These are phyloP conservation scores for Xylogone sp. DNA, from an alignment of 2,329 filamentous ascomycete species.

Conservation along the genomic window DNA sequence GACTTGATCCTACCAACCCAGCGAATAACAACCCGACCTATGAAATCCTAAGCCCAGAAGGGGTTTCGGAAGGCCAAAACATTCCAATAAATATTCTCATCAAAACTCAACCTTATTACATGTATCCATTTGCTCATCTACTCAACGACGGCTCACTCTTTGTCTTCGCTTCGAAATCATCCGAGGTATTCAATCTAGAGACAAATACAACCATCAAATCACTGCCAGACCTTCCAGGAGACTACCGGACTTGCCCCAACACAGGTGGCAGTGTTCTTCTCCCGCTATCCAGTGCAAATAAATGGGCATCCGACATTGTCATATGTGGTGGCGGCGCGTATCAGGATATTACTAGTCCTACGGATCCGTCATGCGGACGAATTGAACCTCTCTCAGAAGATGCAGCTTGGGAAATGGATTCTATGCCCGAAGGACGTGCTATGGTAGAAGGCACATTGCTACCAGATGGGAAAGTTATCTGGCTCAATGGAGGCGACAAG, in stretches of 20 bases:
- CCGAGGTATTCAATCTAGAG: conserved; percentile 50
- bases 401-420: conserved; percentile 52
- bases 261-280: conserved; percentile 56
- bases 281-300: conserved; percentile 45
- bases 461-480: conserved; percentile 56
- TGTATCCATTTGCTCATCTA: conserved; percentile 60
- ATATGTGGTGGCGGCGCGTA: conserved; percentile 58
- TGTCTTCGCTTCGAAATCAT: conserved; percentile 52
- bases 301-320: conserved; percentile 50
- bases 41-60: conserved; percentile 50
- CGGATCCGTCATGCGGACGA: conserved; percentile 53
- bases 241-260: conserved; percentile 57
- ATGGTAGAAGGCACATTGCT: conserved; percentile 60
- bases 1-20: conserved; percentile 47
- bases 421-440: conserved; percentile 52
- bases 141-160: conserved; percentile 53
- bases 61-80: conserved; percentile 42
- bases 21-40: conserved; percentile 63
- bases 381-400: conserved; percentile 46
- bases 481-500: conserved; percentile 54
- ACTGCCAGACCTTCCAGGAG: conserved; percentile 49
- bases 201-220: conserved; percentile 39
- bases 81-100: conserved; percentile 49
- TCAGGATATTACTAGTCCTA: conserved; percentile 55
- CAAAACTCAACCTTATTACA: conserved; percentile 59